Conservation (phyloP, 495 filamentous ascomycete species). For the Collariella sp. region DNA sequence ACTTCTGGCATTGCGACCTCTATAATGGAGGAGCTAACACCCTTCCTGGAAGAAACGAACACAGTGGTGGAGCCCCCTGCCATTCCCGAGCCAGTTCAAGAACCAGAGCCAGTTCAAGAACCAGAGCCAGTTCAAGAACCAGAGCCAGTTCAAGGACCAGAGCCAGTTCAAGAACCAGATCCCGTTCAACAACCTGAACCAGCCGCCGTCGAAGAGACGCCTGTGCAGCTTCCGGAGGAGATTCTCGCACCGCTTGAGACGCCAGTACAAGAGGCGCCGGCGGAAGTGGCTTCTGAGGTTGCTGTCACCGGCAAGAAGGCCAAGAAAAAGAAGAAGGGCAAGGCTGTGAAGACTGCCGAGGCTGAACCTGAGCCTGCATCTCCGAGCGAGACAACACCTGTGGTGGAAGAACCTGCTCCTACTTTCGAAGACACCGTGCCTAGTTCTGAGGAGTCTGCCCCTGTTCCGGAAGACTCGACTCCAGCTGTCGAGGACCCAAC, state of each 20-base stretch:
- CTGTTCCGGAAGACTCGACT: neutral
- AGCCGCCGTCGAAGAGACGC: neutral
- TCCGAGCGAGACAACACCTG: neutral
- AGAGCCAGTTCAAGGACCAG: neutral
- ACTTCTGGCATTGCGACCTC: slow-evolving; percentile 17
- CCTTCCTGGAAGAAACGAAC: neutral
- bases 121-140: neutral
- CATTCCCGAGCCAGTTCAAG: neutral
- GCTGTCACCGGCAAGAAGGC: slow-evolving; percentile 14
- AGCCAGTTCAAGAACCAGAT: neutral
- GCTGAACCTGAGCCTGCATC: neutral
- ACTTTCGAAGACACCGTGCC: neutral
- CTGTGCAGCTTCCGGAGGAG: neutral
- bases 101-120: neutral
- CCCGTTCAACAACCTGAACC: neutral
- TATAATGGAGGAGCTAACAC: slow-evolving; percentile 18
- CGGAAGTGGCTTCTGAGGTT: neutral
- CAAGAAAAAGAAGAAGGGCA: slow-evolving; percentile 19
- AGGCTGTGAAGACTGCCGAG: neutral
- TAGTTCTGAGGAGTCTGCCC: neutral
- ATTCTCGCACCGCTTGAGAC: neutral
- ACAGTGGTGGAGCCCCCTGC: neutral
- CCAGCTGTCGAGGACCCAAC: neutral
- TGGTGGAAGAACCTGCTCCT: slow-evolving; percentile 3
- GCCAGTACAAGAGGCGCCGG: neutral